A percentile compares a stretch with the other conserved stretches of the same genome.
These are phyloP conservation scores for Crithidia fasciculata DNA, from an alignment of 208 protist genomes.

Conservation along the genomic window DNA sequence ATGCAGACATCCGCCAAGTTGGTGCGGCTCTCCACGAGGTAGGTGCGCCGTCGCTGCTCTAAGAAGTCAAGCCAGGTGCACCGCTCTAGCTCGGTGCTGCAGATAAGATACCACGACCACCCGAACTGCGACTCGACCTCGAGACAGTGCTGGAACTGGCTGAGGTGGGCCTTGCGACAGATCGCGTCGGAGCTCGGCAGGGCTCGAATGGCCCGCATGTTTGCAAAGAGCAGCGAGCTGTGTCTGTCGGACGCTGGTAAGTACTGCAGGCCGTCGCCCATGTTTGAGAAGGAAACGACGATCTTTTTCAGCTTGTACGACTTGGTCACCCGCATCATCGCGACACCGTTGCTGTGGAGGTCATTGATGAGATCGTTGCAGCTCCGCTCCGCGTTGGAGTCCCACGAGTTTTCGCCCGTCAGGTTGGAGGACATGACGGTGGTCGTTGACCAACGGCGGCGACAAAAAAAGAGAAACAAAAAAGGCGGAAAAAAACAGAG, in stretches of 20 bases:
- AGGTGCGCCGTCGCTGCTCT: constrained; percentile 34
- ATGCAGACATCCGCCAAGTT: constrained; percentile 14
- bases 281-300: constrained; percentile 11
- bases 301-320: constrained; percentile 24
- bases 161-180: constrained; percentile 35
- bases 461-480: constrained; percentile 6
- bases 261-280: constrained; percentile 31
- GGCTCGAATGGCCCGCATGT: constrained; percentile 39
- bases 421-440: constrained; percentile 15
- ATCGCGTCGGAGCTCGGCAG: constrained; percentile 27
- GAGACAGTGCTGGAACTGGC: constrained; percentile 49
- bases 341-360: constrained; percentile 24
- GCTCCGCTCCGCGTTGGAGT: constrained; percentile 20
- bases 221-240: constrained; percentile 43
- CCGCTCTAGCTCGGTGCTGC: constrained; percentile 35
- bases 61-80: constrained; percentile 39
- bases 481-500: constrained; percentile 2
- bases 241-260: constrained; percentile 19
- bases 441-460: background rate
- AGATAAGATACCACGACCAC: constrained; percentile 47
- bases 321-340: constrained; percentile 20
- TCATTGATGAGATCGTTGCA: constrained; percentile 22
- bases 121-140: constrained; percentile 40
- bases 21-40: constrained; percentile 25
- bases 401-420: constrained; percentile 10